These are phyloP conservation scores for Stereocaulon alpinum DNA, from an alignment of 495 filamentous ascomycete genomes.

Conservation along the genomic window DNA sequence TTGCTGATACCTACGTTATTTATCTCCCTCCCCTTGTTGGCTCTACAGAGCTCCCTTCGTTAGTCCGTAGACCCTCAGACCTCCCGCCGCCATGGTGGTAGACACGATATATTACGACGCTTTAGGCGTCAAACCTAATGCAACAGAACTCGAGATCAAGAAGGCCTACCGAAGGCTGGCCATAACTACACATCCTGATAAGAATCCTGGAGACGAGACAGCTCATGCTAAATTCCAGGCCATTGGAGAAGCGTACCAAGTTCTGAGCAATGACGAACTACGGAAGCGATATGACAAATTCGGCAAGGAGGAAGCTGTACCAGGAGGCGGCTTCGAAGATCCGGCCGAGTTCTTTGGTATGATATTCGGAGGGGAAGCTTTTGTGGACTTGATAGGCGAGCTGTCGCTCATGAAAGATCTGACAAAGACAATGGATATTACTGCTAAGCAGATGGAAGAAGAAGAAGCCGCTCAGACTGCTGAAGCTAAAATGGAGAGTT, in stretches of 20 bases:
- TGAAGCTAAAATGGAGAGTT: constrained; percentile 34
- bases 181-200: constrained; percentile 79
- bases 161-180: constrained; percentile 98
- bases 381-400: constrained; percentile 83
- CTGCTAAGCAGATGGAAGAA: constrained; percentile 59
- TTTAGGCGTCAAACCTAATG: constrained; percentile 76
- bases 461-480: constrained; percentile 43
- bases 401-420: constrained; percentile 88
- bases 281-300: constrained; percentile 90
- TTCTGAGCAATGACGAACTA: constrained; percentile 76
- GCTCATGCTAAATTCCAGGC: constrained; percentile 88
- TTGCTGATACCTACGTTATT: neutral
- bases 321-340: constrained; percentile 85
- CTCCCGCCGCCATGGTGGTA: constrained; percentile 63
- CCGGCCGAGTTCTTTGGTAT: constrained; percentile 96
- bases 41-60: neutral
- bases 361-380: constrained; percentile 97
- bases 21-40: neutral
- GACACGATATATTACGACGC: constrained; percentile 86
- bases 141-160: constrained; percentile 94
- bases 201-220: constrained; percentile 95
- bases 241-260: constrained; percentile 97
- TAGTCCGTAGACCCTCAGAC: constrained; percentile 14
- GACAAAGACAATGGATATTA: constrained; percentile 84
- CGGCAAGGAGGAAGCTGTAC: constrained; percentile 86